Conservation (phyloP, 371 early-diverging fungal species). For the Rhizopus delemar region DNA sequence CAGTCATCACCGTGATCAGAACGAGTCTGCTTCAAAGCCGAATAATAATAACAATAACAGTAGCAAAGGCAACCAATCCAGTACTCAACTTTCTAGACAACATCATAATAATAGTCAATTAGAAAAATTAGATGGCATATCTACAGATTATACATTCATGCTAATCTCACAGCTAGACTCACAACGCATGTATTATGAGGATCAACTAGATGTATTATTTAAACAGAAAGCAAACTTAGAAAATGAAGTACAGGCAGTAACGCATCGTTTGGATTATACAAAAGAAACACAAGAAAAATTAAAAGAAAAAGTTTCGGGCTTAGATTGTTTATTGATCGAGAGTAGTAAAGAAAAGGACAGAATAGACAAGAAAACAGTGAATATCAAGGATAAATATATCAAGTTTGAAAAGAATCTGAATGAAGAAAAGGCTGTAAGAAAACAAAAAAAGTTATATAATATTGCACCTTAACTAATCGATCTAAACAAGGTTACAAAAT, state of each 20-base stretch:
- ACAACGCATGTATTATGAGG: constrained; percentile 83
- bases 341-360: constrained; percentile 12
- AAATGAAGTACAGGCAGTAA: constrained; percentile 11
- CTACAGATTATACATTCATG: constrained; percentile 75
- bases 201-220: constrained; percentile 59
- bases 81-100: neutral
- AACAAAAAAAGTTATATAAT: neutral
- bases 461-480: neutral
- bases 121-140: constrained; percentile 74
- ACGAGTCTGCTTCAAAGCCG: neutral
- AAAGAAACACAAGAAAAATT: constrained; percentile 17
- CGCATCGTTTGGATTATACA: constrained; percentile 14
- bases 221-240: constrained; percentile 42
- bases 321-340: constrained; percentile 6
- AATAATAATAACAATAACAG: neutral
- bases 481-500: constrained; percentile 23
- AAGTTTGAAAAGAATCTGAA: constrained; percentile 24
- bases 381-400: constrained; percentile 18
- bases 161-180: constrained; percentile 83
- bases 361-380: constrained; percentile 12
- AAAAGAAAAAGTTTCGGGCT: constrained; percentile 1
- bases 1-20: neutral
- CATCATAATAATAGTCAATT: neutral
- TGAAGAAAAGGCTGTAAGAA: constrained; percentile 39
- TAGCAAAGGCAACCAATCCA: neutral